Percentiles rank a stretch among this genome's conserved stretches.
These are phyloP conservation scores for Plicaturopsis crispa DNA, from an alignment of 768 basidiomycete species.

Conservation along the genomic window DNA sequence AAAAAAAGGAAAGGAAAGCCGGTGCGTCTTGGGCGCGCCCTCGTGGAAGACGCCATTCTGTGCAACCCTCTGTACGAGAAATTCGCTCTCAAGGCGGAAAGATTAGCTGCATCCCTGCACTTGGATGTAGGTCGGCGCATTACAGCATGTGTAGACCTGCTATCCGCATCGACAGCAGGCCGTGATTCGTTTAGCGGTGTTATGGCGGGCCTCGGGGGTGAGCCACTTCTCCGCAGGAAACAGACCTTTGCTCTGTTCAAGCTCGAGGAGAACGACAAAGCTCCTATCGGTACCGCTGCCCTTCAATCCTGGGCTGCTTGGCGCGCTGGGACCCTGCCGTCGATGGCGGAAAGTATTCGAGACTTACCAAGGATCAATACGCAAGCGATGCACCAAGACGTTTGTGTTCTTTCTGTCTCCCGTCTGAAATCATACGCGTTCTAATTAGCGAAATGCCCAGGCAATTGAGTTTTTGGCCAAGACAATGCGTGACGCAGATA, in stretches of 20 bases:
- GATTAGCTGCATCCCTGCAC: slow-evolving; percentile 29
- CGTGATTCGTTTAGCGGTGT: slow-evolving; percentile 27
- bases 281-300: slow-evolving; percentile 17
- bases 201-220: slow-evolving; percentile 31
- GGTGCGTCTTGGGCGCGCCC: slow-evolving; percentile 7
- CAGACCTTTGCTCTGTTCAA: slow-evolving; percentile 23
- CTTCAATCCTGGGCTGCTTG: slow-evolving; percentile 39
- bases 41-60: slow-evolving; percentile 26
- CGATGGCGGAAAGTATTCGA: slow-evolving; percentile 10
- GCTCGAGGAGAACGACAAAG: slow-evolving; percentile 13
- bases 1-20: background rate
- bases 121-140: slow-evolving; percentile 29
- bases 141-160: slow-evolving; percentile 29
- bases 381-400: slow-evolving; percentile 15
- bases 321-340: slow-evolving; percentile 20
- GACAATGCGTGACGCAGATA: slow-evolving; percentile 34
- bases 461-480: slow-evolving; percentile 40
- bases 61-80: slow-evolving; percentile 20
- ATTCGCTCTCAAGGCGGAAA: slow-evolving; percentile 40
- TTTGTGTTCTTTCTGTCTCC: slow-evolving; percentile 11
- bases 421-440: no score
- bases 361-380: slow-evolving; percentile 18
- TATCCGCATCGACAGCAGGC: slow-evolving; percentile 20
- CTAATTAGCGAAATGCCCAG: no score
- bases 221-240: slow-evolving; percentile 16